These are phyloP conservation scores for Artemisia argyi DNA, from an alignment of 129 eudicot species.

Conservation along the genomic window DNA sequence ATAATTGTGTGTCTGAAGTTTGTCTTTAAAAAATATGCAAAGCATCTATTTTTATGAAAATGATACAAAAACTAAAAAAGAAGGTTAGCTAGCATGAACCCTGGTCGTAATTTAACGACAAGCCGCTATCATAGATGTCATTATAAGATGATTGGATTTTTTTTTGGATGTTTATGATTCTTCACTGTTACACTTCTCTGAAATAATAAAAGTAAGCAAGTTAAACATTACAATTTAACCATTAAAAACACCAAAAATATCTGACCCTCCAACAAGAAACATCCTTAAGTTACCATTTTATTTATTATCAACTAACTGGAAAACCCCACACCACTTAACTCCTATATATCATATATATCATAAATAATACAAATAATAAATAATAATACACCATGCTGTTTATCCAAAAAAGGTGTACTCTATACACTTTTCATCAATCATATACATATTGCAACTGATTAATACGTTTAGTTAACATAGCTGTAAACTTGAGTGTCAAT, in stretches of 20 bases:
- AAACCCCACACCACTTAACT: slow-evolving; percentile 35
- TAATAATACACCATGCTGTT: slow-evolving; percentile 17
- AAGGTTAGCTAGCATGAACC: neutral
- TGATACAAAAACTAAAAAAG: neutral
- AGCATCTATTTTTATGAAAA: no score
- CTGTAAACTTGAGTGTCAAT: slow-evolving; percentile 27
- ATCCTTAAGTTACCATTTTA: slow-evolving; percentile 38
- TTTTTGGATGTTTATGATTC: slow-evolving; percentile 18
- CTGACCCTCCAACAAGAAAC: slow-evolving; percentile 42
- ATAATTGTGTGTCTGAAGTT: no score
- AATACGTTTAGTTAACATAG: slow-evolving; percentile 38
- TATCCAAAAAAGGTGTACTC: slow-evolving; percentile 30
- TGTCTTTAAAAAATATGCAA: no score
- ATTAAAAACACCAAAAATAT: slow-evolving; percentile 28
- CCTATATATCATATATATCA: slow-evolving; percentile 3
- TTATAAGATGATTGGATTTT: slow-evolving; percentile 21
- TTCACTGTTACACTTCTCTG: slow-evolving; percentile 32
- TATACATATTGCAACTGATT: slow-evolving; percentile 18
- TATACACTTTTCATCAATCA: slow-evolving; percentile 40
- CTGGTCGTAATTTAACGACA: slow-evolving; percentile 21
- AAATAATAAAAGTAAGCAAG: slow-evolving; percentile 25
- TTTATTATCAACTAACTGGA: slow-evolving; percentile 41
- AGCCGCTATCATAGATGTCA: slow-evolving; percentile 25
- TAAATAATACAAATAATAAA: neutral
- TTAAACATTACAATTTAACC: slow-evolving; percentile 35